These are phyloP conservation scores for Rhododendron simsii DNA, from an alignment of 148 eudicot species.

Conservation along the genomic window DNA sequence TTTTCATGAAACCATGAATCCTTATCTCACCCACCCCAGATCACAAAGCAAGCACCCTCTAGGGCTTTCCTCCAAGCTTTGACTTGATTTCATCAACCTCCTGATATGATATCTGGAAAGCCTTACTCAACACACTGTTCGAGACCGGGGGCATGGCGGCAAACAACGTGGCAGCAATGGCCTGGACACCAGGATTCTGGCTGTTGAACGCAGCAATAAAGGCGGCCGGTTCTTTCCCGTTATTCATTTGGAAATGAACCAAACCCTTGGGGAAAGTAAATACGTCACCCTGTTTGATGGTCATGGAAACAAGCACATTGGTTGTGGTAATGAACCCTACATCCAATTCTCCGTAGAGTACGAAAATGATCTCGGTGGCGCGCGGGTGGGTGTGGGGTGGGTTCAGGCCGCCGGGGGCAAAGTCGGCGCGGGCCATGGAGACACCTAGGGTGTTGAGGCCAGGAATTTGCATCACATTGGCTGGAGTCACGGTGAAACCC, in stretches of 20 bases:
- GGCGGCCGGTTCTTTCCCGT: slow-evolving; percentile 22
- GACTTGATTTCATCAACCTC: slow-evolving; percentile 13
- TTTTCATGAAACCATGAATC: background rate
- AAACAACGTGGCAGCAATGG: slow-evolving; percentile 13
- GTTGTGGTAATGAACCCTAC: slow-evolving; percentile 42
- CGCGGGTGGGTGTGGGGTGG: slow-evolving; percentile 57
- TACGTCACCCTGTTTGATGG: slow-evolving; percentile 30
- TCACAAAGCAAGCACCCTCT: background rate
- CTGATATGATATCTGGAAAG: slow-evolving; percentile 11
- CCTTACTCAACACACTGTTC: slow-evolving; percentile 7
- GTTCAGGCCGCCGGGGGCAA: slow-evolving; percentile 37
- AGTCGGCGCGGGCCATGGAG: slow-evolving; percentile 41
- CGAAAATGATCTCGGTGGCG: slow-evolving; percentile 37
- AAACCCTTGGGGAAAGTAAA: slow-evolving; percentile 34
- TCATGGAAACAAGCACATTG: slow-evolving; percentile 27
- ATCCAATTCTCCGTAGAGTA: slow-evolving; percentile 35
- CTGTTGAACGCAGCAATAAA: slow-evolving; percentile 37
- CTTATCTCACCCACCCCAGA: background rate
- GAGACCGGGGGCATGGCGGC: slow-evolving; percentile 11
- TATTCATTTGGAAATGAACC: slow-evolving; percentile 46
- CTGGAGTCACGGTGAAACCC: slow-evolving; percentile 31
- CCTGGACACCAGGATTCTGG: slow-evolving; percentile 28
- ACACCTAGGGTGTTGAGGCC: slow-evolving; percentile 50
- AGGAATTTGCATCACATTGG: slow-evolving; percentile 30
- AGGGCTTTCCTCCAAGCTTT: background rate